Base-by-base conservation (phyloP, 1,284 basidiomycete genomes). In the Ustilago sp. region DNA sequence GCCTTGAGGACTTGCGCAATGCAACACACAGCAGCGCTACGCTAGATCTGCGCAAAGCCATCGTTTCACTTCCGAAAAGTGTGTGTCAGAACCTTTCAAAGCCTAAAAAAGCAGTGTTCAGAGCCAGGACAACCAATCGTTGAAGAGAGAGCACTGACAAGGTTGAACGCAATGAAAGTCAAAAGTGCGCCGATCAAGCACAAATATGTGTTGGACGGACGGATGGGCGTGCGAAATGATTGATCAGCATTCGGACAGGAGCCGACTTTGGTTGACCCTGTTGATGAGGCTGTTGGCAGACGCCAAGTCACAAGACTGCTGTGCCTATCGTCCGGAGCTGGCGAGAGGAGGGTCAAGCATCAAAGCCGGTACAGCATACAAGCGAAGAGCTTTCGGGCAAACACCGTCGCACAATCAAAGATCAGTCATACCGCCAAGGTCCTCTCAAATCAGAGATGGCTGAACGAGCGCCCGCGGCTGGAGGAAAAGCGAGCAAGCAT, bases 51-150 rank as follows among this genome's bases (percentile, higher is more conserved):
- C 59, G 51, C 60, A 45, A 38, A 35, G 19, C 39, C 34, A 23
- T 51, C 48, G 58, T 47, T 60, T 61, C 59, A 60, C 60, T 50
- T 54, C 43, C 55, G 50, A 58, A 68, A 59, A 41, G 45, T 43
- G 23, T 59, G 62, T 34, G 55, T 43, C 54, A 58, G 43, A 50
- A 43, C 23, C 45, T 8, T 13, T 31, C 52, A 32, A 60, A 67
- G 15, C 39, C 59, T 51, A 52, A 66, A 51, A 36, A 13, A 45
- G 12, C 23, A 32, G 52, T 57, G 59, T 52, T 41, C 53, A 47
- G 31, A 32, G 34, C 17, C 28, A 34, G 19, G 19, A 39, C 35
- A 35, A 45, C 55, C 53, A 56, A 57, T 35, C 35, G 59, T 41
- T 43, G 11, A 39, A n/a, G 28, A 8, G 13, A 41, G 34, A 36